Percentiles rank a stretch among this genome's conserved stretches.
These are phyloP conservation scores for Penicillium janthinellum DNA, from an alignment of 2,329 filamentous ascomycete species.

Conservation along the genomic window DNA sequence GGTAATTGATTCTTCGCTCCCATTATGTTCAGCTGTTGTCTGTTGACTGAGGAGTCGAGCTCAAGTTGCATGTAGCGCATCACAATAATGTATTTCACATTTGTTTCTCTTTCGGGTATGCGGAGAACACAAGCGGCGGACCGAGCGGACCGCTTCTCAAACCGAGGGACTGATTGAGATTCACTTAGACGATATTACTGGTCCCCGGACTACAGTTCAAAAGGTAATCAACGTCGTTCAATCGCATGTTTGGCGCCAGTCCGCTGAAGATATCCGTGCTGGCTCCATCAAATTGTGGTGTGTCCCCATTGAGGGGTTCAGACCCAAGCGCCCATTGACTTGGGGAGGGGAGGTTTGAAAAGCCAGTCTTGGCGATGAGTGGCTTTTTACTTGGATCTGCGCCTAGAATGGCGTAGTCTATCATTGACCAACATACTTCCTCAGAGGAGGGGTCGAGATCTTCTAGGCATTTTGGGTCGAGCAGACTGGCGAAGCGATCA, in stretches of 20 bases:
- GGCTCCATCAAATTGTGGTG: background rate
- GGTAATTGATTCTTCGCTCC: constrained; percentile 2
- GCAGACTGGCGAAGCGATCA: constrained; percentile 18
- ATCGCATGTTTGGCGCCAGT: constrained; percentile 16
- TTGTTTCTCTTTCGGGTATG: background rate
- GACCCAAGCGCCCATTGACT: constrained; percentile 14
- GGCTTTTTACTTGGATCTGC: constrained; percentile 11
- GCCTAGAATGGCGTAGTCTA: constrained; percentile 26
- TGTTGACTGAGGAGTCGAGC: no score
- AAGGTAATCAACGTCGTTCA: constrained; percentile 20
- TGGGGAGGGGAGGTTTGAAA: constrained; percentile 16
- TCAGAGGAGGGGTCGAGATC: constrained; percentile 21
- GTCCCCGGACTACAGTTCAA: constrained; percentile 19
- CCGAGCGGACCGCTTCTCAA: constrained; percentile 10
- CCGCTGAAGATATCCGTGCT: constrained; percentile 7
- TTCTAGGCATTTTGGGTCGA: constrained; percentile 21
- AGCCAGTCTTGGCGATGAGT: background rate
- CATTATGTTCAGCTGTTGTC: background rate
- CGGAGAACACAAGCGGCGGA: background rate
- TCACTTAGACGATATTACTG: background rate
- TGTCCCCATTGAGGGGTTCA: constrained; percentile 3
- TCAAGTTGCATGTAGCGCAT: background rate
- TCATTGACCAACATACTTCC: constrained; percentile 25
- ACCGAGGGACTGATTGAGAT: background rate
- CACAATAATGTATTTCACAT: background rate